Percentiles rank a stretch among this genome's conserved stretches.
phyloP scores from a whole-genome alignment of 2,329 filamentous ascomycete species.

The Talaromyces sp. region DNA sequence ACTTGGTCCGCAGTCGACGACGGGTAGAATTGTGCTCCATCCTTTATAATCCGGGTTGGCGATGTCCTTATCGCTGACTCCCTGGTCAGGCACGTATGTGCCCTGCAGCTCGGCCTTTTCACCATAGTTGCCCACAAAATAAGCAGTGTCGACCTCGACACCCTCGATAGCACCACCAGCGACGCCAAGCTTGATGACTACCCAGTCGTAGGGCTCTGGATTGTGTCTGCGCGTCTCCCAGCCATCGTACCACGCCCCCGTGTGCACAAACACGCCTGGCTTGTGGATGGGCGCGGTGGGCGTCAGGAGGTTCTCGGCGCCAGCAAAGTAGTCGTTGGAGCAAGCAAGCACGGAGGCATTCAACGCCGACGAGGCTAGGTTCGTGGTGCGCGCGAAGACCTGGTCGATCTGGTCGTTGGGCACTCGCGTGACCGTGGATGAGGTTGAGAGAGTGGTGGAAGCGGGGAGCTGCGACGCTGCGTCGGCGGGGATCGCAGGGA shows the following conservation, averaged over 20 bases:
- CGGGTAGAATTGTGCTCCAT: slow-evolving; percentile 36
- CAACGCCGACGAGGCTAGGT: slow-evolving; percentile 38
- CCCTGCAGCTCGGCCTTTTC: slow-evolving; percentile 38
- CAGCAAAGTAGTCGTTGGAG: slow-evolving; percentile 58
- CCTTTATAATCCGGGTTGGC: slow-evolving; percentile 25
- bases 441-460: not conserved
- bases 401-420: slow-evolving; percentile 46
- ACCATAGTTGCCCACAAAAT: slow-evolving; percentile 42
- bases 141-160: slow-evolving; percentile 40
- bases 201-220: slow-evolving; percentile 52
- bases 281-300: slow-evolving; percentile 51
- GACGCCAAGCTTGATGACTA: slow-evolving; percentile 53
- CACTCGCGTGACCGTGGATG: slow-evolving; percentile 25
- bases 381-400: slow-evolving; percentile 52
- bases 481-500: not conserved
- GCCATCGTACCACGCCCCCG: slow-evolving; percentile 60
- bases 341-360: slow-evolving; percentile 50
- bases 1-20: slow-evolving; percentile 33
- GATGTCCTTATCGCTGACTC: slow-evolving; percentile 23
- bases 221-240: slow-evolving; percentile 61
- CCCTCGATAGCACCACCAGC: slow-evolving; percentile 34
- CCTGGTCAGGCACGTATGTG: slow-evolving; percentile 17
- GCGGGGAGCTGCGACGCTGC: slow-evolving; percentile 5
- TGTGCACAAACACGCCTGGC: slow-evolving; percentile 53
- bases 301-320: slow-evolving; percentile 53